A percentile compares a stretch with the other conserved stretches of the same genome.
phyloP scores from a whole-genome alignment of 768 basidiomycete genomes.

The Hericium rajendrae region DNA sequence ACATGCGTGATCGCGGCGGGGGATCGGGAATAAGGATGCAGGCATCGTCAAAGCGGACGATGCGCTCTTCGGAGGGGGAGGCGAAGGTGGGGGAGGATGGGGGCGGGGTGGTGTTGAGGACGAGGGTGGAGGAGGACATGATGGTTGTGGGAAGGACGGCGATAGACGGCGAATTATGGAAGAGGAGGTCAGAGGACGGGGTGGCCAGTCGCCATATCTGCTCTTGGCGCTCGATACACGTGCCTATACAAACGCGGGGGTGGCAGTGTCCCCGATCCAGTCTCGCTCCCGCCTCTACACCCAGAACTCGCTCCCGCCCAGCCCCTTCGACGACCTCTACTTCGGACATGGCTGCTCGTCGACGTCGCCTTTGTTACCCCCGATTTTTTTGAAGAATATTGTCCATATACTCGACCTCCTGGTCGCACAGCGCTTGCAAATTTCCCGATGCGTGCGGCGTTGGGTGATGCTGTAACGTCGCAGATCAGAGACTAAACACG shows the following conservation, averaged over 20 bases:
- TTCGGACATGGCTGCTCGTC: no score
- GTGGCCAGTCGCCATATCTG: background rate
- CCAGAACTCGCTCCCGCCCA: background rate
- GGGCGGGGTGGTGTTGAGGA: background rate
- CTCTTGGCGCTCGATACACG: background rate
- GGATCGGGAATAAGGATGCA: conserved; percentile 69
- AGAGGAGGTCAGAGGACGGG: background rate
- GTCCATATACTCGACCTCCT: no score
- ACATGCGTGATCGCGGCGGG: conserved; percentile 29
- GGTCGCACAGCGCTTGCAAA: no score
- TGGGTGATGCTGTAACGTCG: no score
- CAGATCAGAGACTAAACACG: no score
- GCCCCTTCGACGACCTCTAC: no score
- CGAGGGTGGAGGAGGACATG: conserved; percentile 1
- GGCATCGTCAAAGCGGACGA: conserved; percentile 63
- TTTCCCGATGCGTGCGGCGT: no score
- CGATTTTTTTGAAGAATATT: no score
- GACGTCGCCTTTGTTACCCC: no score
- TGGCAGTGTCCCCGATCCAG: background rate
- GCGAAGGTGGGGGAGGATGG: background rate
- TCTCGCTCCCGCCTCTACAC: background rate
- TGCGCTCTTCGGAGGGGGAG: conserved; percentile 10
- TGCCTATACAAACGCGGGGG: background rate
- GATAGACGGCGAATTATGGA: background rate
- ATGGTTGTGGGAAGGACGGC: background rate